Conservation (phyloP, 805 yeast genomes). For the Starmerella riodocensis region DNA sequence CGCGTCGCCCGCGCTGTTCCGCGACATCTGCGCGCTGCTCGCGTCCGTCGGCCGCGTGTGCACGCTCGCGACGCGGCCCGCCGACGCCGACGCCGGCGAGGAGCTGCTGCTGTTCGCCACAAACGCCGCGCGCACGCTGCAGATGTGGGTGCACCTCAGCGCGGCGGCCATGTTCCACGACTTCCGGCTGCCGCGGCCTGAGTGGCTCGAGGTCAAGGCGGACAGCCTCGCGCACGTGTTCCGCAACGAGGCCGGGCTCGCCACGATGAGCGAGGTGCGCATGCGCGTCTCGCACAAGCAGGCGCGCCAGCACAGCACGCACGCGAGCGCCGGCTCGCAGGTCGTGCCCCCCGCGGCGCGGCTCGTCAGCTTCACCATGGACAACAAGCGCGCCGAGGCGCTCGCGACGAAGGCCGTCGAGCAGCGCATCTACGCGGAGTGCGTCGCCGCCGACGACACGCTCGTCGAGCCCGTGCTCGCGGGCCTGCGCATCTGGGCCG, state of each 20-base stretch:
- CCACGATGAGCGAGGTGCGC: conserved; percentile 20
- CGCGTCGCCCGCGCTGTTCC: conserved; percentile 12
- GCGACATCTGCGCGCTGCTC: conserved; percentile 14
- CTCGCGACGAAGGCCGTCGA: conserved; percentile 20
- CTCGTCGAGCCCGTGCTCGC: conserved; percentile 36
- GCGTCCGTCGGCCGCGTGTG: conserved; percentile 11
- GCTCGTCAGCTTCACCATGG: conserved; percentile 11
- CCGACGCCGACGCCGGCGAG: conserved; percentile 2
- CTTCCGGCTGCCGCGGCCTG: conserved; percentile 4
- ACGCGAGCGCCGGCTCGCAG: conserved; percentile 3
- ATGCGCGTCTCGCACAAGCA: conserved; percentile 18
- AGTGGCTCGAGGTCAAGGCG: conserved; percentile 13
- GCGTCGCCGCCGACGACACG: conserved; percentile 42
- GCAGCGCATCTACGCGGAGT: conserved; percentile 47
- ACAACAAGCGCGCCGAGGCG: conserved; percentile 48
- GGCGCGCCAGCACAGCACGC: conserved; percentile 27
- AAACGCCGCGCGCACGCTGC: conserved; percentile 7
- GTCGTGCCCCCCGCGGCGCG: conserved; percentile 5
- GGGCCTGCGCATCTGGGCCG: conserved; percentile 44
- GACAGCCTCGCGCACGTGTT: conserved; percentile 36
- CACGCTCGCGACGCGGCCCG: conserved; percentile 1
- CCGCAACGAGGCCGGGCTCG: conserved; percentile 22
- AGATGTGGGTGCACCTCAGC: conserved; percentile 19
- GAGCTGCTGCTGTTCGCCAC: conserved; percentile 9
- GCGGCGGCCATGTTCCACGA: conserved; percentile 9